Conservation (phyloP, 1,139 yeast species). For the Geotrichum klebahnii region DNA sequence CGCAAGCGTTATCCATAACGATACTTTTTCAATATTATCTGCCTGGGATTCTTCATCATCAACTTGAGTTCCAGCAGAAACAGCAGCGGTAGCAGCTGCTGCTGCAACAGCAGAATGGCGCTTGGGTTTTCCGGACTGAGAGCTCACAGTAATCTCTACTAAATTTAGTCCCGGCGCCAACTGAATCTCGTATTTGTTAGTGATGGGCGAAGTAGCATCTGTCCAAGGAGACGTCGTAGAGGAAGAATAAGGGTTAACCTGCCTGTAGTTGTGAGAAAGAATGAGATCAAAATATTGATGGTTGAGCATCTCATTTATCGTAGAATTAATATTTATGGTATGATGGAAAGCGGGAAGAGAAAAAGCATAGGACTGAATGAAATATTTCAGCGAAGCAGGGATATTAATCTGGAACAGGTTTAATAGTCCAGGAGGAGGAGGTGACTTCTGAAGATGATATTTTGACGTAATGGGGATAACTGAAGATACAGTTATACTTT, state of each 20-base stretch:
- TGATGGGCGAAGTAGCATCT: constrained; percentile 30
- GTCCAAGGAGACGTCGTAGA: constrained; percentile 32
- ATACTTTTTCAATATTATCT: background rate
- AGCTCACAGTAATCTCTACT: constrained; percentile 28
- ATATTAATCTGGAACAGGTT: constrained; percentile 35
- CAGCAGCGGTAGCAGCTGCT: too few species aligned
- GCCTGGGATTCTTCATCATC: background rate
- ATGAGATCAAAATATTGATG: constrained; percentile 29
- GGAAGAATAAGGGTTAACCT: constrained; percentile 29
- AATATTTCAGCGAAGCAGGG: constrained; percentile 34
- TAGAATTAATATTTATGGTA: constrained; percentile 32
- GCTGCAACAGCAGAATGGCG: background rate
- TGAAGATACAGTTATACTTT: constrained; percentile 29
- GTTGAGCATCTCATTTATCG: constrained; percentile 33
- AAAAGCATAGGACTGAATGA: constrained; percentile 34
- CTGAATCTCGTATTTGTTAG: constrained; percentile 30
- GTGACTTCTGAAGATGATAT: constrained; percentile 30
- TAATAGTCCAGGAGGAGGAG: constrained; percentile 27
- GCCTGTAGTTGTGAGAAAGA: constrained; percentile 30
- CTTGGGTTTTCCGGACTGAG: constrained; percentile 1
- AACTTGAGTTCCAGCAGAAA: background rate
- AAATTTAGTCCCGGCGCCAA: constrained; percentile 33
- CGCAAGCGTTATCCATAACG: constrained; percentile 8
- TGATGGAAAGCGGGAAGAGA: constrained; percentile 37
- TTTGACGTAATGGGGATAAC: constrained; percentile 29